phyloP scores from a whole-genome alignment of 2,329 filamentous ascomycete species.

The Apiospora marii region DNA sequence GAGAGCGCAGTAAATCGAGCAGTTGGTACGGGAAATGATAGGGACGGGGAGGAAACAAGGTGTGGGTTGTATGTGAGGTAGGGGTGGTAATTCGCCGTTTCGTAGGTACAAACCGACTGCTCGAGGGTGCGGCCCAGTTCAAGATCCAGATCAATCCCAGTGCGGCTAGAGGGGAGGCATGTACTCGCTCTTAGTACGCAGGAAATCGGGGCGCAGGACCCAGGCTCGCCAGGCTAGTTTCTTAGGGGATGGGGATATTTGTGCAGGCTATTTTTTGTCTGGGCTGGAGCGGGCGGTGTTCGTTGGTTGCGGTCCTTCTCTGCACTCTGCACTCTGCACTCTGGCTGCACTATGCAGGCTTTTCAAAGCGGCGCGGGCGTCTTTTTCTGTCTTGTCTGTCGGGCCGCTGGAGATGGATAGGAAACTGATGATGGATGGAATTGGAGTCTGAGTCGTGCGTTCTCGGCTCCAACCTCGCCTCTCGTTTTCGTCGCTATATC shows the following conservation, averaged over 20 bases:
- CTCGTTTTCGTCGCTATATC: background rate
- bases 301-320: background rate
- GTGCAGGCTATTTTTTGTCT: conserved; percentile 18
- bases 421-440: background rate
- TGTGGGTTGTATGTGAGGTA: conserved; percentile 27
- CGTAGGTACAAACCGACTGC: conserved; percentile 27
- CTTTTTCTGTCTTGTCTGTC: conserved; percentile 3
- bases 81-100: conserved; percentile 26
- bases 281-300: conserved; percentile 9
- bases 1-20: conserved; percentile 26
- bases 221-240: background rate
- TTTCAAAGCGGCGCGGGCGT: background rate
- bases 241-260: conserved; percentile 15
- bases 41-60: conserved; percentile 29
- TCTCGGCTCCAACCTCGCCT: background rate
- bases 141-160: conserved; percentile 20
- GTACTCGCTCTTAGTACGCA: conserved; percentile 12
- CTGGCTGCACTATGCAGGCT: no score
- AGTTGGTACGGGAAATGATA: conserved; percentile 26
- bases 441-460: background rate
- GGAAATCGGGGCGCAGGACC: conserved; percentile 19
- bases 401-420: background rate
- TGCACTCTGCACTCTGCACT: background rate
- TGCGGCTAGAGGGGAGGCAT: conserved; percentile 21
- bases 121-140: conserved; percentile 24